A percentile compares a stretch with the other conserved stretches of the same genome.
phyloP scores from a whole-genome alignment of 2,329 filamentous ascomycete species.

The Colletotrichum spinosum region DNA sequence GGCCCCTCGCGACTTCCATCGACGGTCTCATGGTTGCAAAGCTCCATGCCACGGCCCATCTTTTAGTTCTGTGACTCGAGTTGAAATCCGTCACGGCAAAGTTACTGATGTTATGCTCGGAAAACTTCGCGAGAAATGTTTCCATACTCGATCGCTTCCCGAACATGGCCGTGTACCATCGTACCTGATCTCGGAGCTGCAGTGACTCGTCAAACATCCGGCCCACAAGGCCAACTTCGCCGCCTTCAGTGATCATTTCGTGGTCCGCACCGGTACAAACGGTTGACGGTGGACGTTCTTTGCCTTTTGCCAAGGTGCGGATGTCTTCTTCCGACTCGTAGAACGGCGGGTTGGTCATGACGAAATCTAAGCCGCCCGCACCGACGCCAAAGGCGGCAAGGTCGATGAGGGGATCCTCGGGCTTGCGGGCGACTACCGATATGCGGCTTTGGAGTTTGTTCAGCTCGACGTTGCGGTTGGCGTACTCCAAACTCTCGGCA shows the following conservation, averaged over 20 bases:
- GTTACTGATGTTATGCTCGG: conserved; percentile 72
- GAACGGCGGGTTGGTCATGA: conserved; percentile 96
- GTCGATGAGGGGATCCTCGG: conserved; percentile 70
- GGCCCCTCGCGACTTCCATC: conserved; percentile 56
- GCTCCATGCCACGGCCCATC: conserved; percentile 93
- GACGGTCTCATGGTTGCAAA: conserved; percentile 76
- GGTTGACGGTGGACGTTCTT: conserved; percentile 75
- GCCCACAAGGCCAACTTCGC: conserved; percentile 80
- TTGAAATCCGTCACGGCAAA: conserved; percentile 86
- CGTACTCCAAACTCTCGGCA: conserved; percentile 72
- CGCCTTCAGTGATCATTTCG: conserved; percentile 88
- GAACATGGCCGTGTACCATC: conserved; percentile 94
- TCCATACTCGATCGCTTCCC: conserved; percentile 81
- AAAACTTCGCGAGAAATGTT: conserved; percentile 69
- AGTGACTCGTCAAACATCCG: conserved; percentile 79
- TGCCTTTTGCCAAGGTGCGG: conserved; percentile 70
- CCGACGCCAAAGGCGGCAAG: conserved; percentile 63
- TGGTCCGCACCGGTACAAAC: conserved; percentile 80
- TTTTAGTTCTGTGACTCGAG: conserved; percentile 80
- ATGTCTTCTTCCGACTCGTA: conserved; percentile 82
- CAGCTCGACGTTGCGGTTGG: conserved; percentile 72
- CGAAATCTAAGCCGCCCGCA: conserved; percentile 73
- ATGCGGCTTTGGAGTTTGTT: conserved; percentile 77
- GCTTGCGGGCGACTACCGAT: conserved; percentile 66
- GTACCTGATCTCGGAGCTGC: conserved; percentile 67